Base-by-base conservation (phyloP, 208 protist genomes). In the Leishmania aethiopica region DNA sequence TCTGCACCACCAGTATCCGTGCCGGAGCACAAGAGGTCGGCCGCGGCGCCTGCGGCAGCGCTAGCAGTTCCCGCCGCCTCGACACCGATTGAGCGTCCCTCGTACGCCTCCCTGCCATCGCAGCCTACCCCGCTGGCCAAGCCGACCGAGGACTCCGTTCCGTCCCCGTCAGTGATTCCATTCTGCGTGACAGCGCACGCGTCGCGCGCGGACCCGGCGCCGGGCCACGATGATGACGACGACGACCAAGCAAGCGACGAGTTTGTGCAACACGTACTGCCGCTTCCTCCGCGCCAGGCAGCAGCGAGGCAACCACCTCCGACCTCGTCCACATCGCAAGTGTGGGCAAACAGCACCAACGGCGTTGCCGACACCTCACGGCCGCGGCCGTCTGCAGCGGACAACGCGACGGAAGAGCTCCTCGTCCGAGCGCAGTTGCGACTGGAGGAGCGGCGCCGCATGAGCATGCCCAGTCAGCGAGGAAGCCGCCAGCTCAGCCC, bases 391-490 rank as follows among this genome's bases (percentile, higher is more conserved):
- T 74, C 45, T 51, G 78, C 71, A n/a, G 66, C 49, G 22, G 88
- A 84, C 67, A 71, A 81, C 35, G 76, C 80, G 42, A 47, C 76
- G 8, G 82, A 88, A 13, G 81, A 84, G 67, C 66, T 93, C 62
- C 83, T 93, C 75, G 71, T 89, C 17, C 84, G 85, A 51, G 90
- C 88, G n/a, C 84, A 89, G 75, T 80, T 90, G 60, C 87, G 90
- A 25, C 62, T 93, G 51, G 81, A 90, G 70, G 90, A 89, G 78
- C 84, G 83, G 8, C 80, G 85, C 17, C 84, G 84, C 32, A 73
- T 69, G 45, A 72, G 67, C 53, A 66, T 35, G 47, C 7, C 77
- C 15, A 75, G 37, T 66, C 60, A 51, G n/a, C 55, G 69, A 37
- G 76, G 59, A 32, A 81, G 81, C 59, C 49, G 70, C 7, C 81